phyloP scores from a whole-genome alignment of 352 stramenopile genomes.

The Pythium insidiosum region DNA sequence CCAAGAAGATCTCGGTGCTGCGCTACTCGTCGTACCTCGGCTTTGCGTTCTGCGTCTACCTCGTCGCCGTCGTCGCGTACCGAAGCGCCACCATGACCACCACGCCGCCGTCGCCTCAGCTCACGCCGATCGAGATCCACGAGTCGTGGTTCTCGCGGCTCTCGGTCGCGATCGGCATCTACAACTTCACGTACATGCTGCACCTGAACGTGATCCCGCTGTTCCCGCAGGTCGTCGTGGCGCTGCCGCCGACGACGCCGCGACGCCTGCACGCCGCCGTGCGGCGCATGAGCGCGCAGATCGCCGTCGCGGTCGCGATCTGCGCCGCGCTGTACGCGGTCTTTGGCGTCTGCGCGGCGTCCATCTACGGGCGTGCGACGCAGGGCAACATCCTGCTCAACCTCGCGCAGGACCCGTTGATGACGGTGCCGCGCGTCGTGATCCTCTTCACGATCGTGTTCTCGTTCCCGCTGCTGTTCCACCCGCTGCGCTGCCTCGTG shows the following conservation, averaged over 20 bases:
- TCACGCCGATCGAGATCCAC: constrained; percentile 10
- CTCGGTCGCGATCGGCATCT: constrained; percentile 61
- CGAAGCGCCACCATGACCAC: constrained; percentile 25
- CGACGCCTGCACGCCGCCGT: constrained; percentile 8
- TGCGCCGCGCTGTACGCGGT: constrained; percentile 52
- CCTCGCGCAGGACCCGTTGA: constrained; percentile 58
- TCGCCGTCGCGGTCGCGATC: constrained; percentile 31
- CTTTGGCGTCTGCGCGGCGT: constrained; percentile 49
- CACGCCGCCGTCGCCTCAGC: too few relatives aligned
- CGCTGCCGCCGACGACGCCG: too few relatives aligned
- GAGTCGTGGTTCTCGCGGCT: constrained; percentile 31
- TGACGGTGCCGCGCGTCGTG: constrained; percentile 53
- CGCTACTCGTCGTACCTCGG: constrained; percentile 71
- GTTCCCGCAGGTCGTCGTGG: constrained; percentile 38
- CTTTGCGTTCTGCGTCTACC: constrained; percentile 60
- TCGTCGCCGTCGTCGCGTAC: constrained; percentile 54
- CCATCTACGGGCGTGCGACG: constrained; percentile 50
- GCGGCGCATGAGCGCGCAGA: constrained; percentile 31
- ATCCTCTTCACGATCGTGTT: constrained; percentile 68
- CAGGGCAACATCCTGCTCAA: constrained; percentile 77
- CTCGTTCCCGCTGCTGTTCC: constrained; percentile 68
- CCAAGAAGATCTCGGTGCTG: constrained; percentile 65
- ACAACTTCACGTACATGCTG: constrained; percentile 83
- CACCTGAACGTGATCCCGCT: constrained; percentile 75
- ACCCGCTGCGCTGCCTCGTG: constrained; percentile 56